These are phyloP conservation scores for Grosmannia clavigera DNA, from an alignment of 2,329 filamentous ascomycete genomes.

Conservation along the genomic window DNA sequence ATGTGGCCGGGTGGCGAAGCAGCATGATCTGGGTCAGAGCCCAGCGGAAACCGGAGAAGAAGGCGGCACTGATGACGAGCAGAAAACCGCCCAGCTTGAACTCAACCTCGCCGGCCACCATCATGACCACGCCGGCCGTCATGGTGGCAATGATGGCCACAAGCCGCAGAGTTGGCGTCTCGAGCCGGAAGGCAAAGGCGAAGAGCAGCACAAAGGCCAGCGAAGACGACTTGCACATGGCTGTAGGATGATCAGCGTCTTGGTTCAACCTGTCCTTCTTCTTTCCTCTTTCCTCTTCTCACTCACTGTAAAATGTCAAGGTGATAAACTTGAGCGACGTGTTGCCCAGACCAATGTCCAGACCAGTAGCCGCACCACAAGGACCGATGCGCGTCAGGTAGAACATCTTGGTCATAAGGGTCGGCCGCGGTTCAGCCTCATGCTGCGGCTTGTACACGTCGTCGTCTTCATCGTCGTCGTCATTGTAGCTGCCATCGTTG, in stretches of 20 bases:
- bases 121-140: conserved; percentile 90
- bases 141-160: conserved; percentile 81
- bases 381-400: conserved; percentile 86
- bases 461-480: conserved; percentile 20
- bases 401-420: conserved; percentile 68
- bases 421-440: conserved; percentile 39
- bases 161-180: conserved; percentile 74
- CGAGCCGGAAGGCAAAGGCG: conserved; percentile 85
- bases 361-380: conserved; percentile 80
- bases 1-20: conserved; percentile 84
- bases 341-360: conserved; percentile 94
- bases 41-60: conserved; percentile 96
- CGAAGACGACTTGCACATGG: conserved; percentile 98
- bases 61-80: conserved; percentile 84
- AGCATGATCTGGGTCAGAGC: conserved; percentile 95
- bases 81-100: conserved; percentile 81
- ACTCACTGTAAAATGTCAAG: conserved; percentile 83
- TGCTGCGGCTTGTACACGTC: conserved; percentile 28
- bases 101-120: conserved; percentile 90
- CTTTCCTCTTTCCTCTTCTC: background rate
- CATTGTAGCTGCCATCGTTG: conserved; percentile 32
- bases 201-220: conserved; percentile 92
- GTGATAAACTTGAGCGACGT: conserved; percentile 93
- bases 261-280: background rate
- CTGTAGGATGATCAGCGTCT: conserved; percentile 22